Evolutionary conservation across 768 basidiomycete genomes (phyloP).

Genomic region (Antrodiella citrinella): DNA sequence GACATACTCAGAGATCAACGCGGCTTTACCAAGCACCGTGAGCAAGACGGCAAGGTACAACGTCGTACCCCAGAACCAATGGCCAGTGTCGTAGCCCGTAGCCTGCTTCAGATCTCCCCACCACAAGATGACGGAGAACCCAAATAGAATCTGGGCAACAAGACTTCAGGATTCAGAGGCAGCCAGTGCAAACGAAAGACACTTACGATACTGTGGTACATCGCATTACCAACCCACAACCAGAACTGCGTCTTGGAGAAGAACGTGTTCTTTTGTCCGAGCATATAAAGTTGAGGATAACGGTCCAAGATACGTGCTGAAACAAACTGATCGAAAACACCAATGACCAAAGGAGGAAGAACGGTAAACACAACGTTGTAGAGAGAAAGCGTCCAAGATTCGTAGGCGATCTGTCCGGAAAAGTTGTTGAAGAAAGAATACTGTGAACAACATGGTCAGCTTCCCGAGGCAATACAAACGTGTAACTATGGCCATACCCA

Average conservation of each 20-base stretch:
- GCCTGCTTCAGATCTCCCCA: slow-evolving; percentile 86
- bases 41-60: slow-evolving; percentile 90
- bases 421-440: slow-evolving; percentile 99
- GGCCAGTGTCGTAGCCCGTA: slow-evolving; percentile 78
- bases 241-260: slow-evolving; percentile 89
- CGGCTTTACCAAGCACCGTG: slow-evolving; percentile 96
- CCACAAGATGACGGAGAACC: slow-evolving; percentile 83
- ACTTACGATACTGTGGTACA: slow-evolving; percentile 83
- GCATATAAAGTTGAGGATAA: slow-evolving; percentile 92
- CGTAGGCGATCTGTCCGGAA: slow-evolving; percentile 96
- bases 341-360: slow-evolving; percentile 93
- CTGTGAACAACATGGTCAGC: slow-evolving; percentile 32
- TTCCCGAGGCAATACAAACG: background rate
- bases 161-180: background rate
- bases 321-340: slow-evolving; percentile 97
- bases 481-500: slow-evolving; percentile 54
- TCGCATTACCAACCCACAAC: slow-evolving; percentile 84
- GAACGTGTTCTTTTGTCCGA: slow-evolving; percentile 92
- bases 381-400: slow-evolving; percentile 96
- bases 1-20: slow-evolving; percentile 91
- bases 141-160: slow-evolving; percentile 62
- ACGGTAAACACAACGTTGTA: slow-evolving; percentile 97
- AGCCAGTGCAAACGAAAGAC: background rate
- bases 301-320: slow-evolving; percentile 93
- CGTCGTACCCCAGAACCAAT: slow-evolving; percentile 99